Evolutionary conservation across 495 filamentous ascomycete genomes (phyloP), one percentile per base, ranked within the genome.

Genomic region (Sordaria brevicollis): DNA sequence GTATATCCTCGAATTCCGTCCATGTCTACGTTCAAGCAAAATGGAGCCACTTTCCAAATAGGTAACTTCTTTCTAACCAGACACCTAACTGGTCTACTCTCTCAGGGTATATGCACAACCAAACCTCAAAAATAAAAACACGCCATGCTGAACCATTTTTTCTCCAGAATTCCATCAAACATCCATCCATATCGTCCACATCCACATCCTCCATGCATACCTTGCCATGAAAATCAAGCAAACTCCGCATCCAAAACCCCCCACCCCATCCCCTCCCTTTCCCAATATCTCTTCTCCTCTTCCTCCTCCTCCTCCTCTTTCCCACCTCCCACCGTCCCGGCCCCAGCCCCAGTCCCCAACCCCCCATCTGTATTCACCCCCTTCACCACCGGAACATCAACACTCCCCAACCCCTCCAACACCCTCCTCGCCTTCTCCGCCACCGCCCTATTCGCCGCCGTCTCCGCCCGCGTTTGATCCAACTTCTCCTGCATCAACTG

Each of bases 401-500:
- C 81, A 38, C 83, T 85, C 25, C 85, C 84, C 41, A 96, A 75
- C 36, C 86, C 86, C 69, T 88, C 87, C 68, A 97, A 79, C 13
- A 90, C 81, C n/a, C 82, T 79, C 74, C 90, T 87, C 21, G 96
- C 89, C 71, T 90, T 91, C 54, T 86, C 88, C 71, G 90, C 91
- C 68, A 90, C 88, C 75, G 85, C 86, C 67, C 86, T 83, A 71
- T 96, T 91, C 39, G 89, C 87, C 35, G 92, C 84, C 1, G 92
- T 93, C 80, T 98, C 94, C n/a, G 85, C 86, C 71, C 86, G 87
- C 69, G 88, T 89, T 71, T 81, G 84, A 71, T 91, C 88, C 37
- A 97, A 78, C 76, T 95, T 91, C 74, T 92, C 91, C 80, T 97
- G 93, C 93, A 99, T 95, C 85, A 95, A 87, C 75, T 89, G 77